These are phyloP conservation scores for Lactarius deliciosus DNA, from an alignment of 768 basidiomycete species.

Conservation along the genomic window DNA sequence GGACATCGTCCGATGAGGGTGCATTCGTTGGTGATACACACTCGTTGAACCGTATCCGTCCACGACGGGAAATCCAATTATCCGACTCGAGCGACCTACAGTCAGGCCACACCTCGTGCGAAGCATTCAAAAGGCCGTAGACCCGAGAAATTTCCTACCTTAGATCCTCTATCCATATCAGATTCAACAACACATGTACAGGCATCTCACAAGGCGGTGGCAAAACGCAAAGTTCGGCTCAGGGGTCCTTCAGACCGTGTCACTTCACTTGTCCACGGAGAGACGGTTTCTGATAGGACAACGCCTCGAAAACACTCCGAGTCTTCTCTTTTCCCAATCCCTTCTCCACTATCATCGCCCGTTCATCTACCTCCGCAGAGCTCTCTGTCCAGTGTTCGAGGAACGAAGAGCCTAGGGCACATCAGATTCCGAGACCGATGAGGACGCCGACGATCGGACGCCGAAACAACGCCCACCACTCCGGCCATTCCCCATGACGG, in stretches of 20 bases:
- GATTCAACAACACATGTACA: background rate
- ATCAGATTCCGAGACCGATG: slow-evolving; percentile 3
- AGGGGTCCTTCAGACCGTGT: background rate
- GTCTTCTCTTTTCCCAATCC: slow-evolving; percentile 23
- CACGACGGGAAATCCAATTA: slow-evolving; percentile 4
- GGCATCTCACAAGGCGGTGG: background rate
- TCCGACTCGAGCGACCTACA: slow-evolving; percentile 11
- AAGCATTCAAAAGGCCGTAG: slow-evolving; percentile 3
- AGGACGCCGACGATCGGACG: slow-evolving; percentile 15
- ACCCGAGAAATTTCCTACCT: slow-evolving; percentile 11
- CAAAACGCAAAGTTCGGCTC: slow-evolving; percentile 1
- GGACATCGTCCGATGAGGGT: slow-evolving; percentile 13
- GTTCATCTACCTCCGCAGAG: slow-evolving; percentile 1
- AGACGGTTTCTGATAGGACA: background rate
- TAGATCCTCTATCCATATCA: slow-evolving; percentile 18
- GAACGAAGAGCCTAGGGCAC: background rate
- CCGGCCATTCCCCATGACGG: slow-evolving; percentile 30
- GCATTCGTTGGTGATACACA: background rate
- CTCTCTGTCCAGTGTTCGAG: slow-evolving; percentile 6
- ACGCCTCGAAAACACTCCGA: slow-evolving; percentile 13
- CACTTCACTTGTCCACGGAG: slow-evolving; percentile 1
- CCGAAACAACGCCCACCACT: slow-evolving; percentile 10
- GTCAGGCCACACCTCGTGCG: slow-evolving; percentile 20
- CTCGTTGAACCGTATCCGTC: background rate
- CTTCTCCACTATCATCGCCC: slow-evolving; percentile 29